Percentiles rank a stretch among this genome's conserved stretches.
Conservation (phyloP, 345 rosid species). For the Acer yangbiense region DNA sequence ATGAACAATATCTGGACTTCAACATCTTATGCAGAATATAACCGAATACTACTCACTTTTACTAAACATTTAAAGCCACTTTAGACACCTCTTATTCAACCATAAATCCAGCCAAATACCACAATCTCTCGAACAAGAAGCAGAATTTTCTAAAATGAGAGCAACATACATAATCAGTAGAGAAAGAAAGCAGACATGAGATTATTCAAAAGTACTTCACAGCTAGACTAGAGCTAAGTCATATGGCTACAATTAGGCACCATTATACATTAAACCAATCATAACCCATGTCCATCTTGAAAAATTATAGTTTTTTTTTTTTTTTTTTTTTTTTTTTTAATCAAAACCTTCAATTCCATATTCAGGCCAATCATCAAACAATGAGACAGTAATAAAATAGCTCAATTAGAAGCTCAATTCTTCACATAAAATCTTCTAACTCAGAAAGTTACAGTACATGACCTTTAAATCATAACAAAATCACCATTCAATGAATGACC, state of each 20-base stretch:
- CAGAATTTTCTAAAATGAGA: constrained; percentile 21
- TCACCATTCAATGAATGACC: not conserved
- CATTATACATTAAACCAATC: not conserved
- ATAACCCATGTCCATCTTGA: not conserved
- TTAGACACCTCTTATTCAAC: not conserved
- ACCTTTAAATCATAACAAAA: not conserved
- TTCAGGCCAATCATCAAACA: not conserved
- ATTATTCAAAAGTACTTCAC: not conserved
- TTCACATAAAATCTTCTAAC: not conserved
- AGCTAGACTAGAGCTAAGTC: not conserved
- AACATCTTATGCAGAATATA: not conserved
- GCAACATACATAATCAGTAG: not conserved
- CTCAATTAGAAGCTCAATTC: not conserved
- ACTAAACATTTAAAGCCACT: not conserved
- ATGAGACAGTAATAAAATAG: not conserved
- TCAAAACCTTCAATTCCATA: not conserved
- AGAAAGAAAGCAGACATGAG: not conserved
- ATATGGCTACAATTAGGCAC: not conserved
- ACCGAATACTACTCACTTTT: not conserved
- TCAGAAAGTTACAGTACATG: not conserved
- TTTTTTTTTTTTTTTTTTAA: not conserved
- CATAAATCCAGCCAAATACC: not conserved
- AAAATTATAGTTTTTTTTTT: not conserved
- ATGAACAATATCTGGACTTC: not conserved
- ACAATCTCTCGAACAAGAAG: constrained; percentile 17